A percentile compares a stretch with the other conserved stretches of the same genome.
Conservation (phyloP, 1,284 basidiomycete species). For the Cutaneotrichosporon sp. region DNA sequence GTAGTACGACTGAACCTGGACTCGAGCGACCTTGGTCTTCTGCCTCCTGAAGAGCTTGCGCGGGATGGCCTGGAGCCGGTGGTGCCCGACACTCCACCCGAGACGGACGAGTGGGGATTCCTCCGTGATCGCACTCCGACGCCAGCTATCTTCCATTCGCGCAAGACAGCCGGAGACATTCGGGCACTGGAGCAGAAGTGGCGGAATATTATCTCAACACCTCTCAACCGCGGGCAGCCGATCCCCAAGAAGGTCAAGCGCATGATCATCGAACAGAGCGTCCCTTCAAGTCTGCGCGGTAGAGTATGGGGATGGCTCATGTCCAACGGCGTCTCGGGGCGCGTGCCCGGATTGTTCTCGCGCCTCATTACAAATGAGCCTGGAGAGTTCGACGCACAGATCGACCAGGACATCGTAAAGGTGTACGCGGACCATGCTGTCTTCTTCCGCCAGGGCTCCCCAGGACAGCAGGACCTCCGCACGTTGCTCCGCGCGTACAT, state of each 20-base stretch:
- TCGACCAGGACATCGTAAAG: slow-evolving; percentile 58
- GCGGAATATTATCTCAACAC: slow-evolving; percentile 60
- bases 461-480: slow-evolving; percentile 42
- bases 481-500: slow-evolving; percentile 41
- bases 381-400: slow-evolving; percentile 55
- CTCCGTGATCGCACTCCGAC: slow-evolving; percentile 31
- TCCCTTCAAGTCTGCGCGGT: slow-evolving; percentile 78
- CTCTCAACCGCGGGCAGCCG: slow-evolving; percentile 60
- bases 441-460: slow-evolving; percentile 29
- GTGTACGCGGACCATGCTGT: slow-evolving; percentile 43
- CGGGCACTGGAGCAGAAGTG: slow-evolving; percentile 44
- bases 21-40: slow-evolving; percentile 7
- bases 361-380: slow-evolving; percentile 60
- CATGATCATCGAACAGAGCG: slow-evolving; percentile 66
- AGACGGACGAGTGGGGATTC: slow-evolving; percentile 48
- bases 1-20: slow-evolving; percentile 6
- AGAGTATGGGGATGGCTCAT: slow-evolving; percentile 74
- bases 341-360: slow-evolving; percentile 64
- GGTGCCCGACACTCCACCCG: slow-evolving; percentile 12
- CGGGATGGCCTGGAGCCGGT: slow-evolving; percentile 2
- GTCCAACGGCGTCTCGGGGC: slow-evolving; percentile 65
- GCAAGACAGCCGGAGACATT: slow-evolving; percentile 29
- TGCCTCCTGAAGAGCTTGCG: slow-evolving; percentile 3
- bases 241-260: slow-evolving; percentile 82
- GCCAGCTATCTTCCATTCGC: slow-evolving; percentile 38